Evolutionary conservation across 1,284 basidiomycete species (phyloP), one percentile per base, ranked within the genome.

Genomic region (Pascua guehoae): DNA sequence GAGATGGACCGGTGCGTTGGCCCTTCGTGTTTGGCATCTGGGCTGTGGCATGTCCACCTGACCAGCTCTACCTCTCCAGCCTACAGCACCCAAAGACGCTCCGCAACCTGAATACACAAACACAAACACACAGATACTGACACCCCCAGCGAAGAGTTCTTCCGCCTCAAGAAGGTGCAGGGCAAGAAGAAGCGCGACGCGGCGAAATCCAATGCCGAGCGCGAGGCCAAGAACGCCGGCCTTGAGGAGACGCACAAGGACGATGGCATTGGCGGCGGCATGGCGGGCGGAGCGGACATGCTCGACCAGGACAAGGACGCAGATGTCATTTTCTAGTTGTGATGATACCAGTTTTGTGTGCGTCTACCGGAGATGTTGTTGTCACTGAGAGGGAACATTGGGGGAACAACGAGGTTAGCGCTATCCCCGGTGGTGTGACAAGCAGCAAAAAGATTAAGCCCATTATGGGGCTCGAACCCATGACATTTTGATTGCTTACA

Each of bases 151-250:
- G 93, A 97, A 75, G 93, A 97, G 74, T 97, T 97, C 81, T 97
- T 96, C 83, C 84, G 92, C 67, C 78, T 95, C 66, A 95, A 96
- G 79, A 97, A 97, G 76, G 92, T 97, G 9, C 93, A 97, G 76
- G 90, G 89, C 41, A 97, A 96, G 84, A 96, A 96, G 85, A 96
- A 96, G 80, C 82, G 89, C 56, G 89, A 90, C 57, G 73, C 70
- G 3, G 69, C 63, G 38, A 66, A 62, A 46, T 68, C 68, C 4
- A 64, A 71, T 24, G 64, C 66, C 47, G 53, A 63, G 15, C 56
- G 73, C 16, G 37, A 49, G n/a, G 51, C 58, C 17, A 60, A 66
- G 40, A 72, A 74, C 49, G 68, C 57, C 16, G 66, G 61, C 14
- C 63, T 53, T 14, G 62, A 54, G 14, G 73, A 76, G 60, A 68